phyloP scores from a whole-genome alignment of 257 asterid species.

The Ocimum tenuiflorum region DNA sequence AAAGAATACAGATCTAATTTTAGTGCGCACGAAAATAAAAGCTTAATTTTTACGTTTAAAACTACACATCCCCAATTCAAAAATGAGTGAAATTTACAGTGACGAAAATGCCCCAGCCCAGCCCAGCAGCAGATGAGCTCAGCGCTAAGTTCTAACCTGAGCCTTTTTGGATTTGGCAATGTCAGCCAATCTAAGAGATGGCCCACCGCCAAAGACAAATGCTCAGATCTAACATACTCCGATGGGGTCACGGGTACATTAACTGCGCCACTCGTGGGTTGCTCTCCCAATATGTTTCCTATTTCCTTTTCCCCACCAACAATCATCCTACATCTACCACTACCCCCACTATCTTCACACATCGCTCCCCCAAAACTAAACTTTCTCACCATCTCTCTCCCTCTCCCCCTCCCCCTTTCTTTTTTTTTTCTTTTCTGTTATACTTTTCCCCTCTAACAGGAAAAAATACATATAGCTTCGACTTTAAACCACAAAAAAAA shows the following conservation, averaged over 20 bases:
- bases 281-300: slow-evolving; percentile 13
- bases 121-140: slow-evolving; percentile 15
- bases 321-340: not conserved
- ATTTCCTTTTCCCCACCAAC: slow-evolving; percentile 31
- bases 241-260: slow-evolving; percentile 75
- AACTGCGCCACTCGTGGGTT: slow-evolving; percentile 72
- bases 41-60: not conserved
- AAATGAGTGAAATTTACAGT: not conserved
- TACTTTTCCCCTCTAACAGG: not conserved
- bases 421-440: not conserved
- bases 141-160: slow-evolving; percentile 31
- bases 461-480: not conserved
- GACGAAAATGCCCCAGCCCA: slow-evolving; percentile 26
- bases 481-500: not conserved
- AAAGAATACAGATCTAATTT: not conserved
- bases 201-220: slow-evolving; percentile 46
- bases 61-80: not conserved
- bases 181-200: slow-evolving; percentile 41
- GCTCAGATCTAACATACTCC: slow-evolving; percentile 61
- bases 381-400: not conserved
- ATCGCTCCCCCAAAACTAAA: slow-evolving; percentile 9
- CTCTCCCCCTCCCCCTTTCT: not conserved
- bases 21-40: not conserved
- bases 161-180: slow-evolving; percentile 47
- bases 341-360: slow-evolving; percentile 31